phyloP scores from a whole-genome alignment of 345 rosid species.

The Linum lewisii region DNA sequence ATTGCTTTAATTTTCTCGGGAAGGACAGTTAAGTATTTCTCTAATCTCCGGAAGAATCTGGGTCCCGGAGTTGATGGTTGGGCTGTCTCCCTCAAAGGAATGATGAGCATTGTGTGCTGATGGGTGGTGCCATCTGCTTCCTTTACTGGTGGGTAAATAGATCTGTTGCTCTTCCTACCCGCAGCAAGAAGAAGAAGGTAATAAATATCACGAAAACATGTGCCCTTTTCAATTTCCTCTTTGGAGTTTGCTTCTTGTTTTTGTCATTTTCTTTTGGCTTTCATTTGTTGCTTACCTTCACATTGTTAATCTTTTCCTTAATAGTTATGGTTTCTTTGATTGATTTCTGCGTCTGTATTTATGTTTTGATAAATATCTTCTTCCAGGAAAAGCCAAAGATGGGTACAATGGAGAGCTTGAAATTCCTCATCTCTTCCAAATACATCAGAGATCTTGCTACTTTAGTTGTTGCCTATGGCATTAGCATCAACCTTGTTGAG shows the following conservation, averaged over 20 bases:
- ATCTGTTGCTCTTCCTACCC: conserved; percentile 68
- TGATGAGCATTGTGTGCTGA: conserved; percentile 90
- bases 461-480: conserved; percentile 96
- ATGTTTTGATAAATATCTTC: not conserved
- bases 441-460: conserved; percentile 93
- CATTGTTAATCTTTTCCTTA: no score
- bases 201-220: not conserved
- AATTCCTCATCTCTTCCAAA: conserved; percentile 78
- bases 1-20: conserved; percentile 90
- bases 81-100: conserved; percentile 86
- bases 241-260: not conserved
- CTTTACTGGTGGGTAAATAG: conserved; percentile 94
- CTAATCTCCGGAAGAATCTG: conserved; percentile 68
- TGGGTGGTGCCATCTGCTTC: conserved; percentile 78
- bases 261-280: not conserved
- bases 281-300: no score
- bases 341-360: no score
- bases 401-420: conserved; percentile 97
- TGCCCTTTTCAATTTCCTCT: not conserved
- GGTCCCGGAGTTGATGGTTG: conserved; percentile 99
- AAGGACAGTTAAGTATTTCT: conserved; percentile 90
- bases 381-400: conserved; percentile 77
- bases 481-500: conserved; percentile 95
- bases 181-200: conserved; percentile 98
- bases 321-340: no score